Conservation (phyloP, 2,329 filamentous ascomycete species). For the Xylaria sp. region DNA sequence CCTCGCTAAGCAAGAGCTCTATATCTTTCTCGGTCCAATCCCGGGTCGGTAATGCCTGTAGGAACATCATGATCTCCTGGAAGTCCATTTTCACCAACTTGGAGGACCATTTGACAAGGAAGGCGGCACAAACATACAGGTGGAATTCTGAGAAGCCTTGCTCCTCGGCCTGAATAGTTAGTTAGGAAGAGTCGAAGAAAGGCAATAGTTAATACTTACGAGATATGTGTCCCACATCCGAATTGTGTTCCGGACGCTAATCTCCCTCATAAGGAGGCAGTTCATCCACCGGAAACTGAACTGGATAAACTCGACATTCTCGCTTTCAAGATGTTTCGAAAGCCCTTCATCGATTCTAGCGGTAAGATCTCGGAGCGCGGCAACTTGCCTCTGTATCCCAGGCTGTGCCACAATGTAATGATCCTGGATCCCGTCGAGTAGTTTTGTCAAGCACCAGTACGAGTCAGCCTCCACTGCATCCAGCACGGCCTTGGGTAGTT, state of each 20-base stretch:
- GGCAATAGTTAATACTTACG: conserved; percentile 62
- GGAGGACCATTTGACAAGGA: conserved; percentile 97
- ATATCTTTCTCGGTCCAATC: conserved; percentile 99
- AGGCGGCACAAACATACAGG: conserved; percentile 96
- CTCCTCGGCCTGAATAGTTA: conserved; percentile 80
- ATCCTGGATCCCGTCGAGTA: conserved; percentile 98
- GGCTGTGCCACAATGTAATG: conserved; percentile 99
- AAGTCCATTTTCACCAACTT: conserved; percentile 98
- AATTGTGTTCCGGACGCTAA: conserved; percentile 95
- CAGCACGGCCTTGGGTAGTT: conserved; percentile 87
- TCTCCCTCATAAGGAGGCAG: conserved; percentile 95
- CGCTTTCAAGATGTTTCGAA: conserved; percentile 87
- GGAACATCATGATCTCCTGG: conserved; percentile 98
- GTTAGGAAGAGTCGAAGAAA: conserved; percentile 28
- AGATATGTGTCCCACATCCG: conserved; percentile 99
- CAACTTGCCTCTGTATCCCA: conserved; percentile 93
- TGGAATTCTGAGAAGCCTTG: conserved; percentile 99
- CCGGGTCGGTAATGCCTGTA: conserved; percentile 91
- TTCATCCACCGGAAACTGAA: conserved; percentile 99
- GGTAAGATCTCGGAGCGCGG: conserved; percentile 87
- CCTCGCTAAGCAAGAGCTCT: conserved; percentile 92
- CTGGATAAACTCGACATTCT: conserved; percentile 97
- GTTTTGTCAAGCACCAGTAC: conserved; percentile 97
- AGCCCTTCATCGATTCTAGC: conserved; percentile 85
- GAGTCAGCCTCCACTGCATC: conserved; percentile 98